Evolutionary conservation across 495 filamentous ascomycete species (phyloP), one percentile per base, ranked within the genome.

Genomic region (Hypomontagnella monticulosa): DNA sequence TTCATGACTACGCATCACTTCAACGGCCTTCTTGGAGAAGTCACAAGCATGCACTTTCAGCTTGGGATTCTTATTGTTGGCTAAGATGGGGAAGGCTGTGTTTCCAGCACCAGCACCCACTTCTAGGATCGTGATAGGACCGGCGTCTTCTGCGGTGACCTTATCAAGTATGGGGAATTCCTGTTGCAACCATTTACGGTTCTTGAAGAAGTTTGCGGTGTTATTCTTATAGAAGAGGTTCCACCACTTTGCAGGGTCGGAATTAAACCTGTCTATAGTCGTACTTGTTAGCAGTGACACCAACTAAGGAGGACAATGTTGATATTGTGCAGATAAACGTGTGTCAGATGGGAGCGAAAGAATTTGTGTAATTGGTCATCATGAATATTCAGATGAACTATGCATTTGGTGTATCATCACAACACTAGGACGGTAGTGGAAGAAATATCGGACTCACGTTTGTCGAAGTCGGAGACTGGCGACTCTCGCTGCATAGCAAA

Each of bases 171-270:
- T 79, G 0, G 95, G 95, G 61, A 98, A 99, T 75, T 99, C 95
- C 75, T 97, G 93, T 40, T 86, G 87, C 34, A 99, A 78, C 95
- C 95, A 99, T 74, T 97, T 97, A 47, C 95, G 88, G 69, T 99
- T 89, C 78, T 99, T 98, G 88, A 99, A 99, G 80, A 99, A 99
- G 73, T 97, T 97, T 53, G 86, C 83, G 4, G 88, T 90, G 78
- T 99, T 97, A 77, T 97, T 93, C 74, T 90, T 89, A 80, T 99
- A 99, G 80, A 99, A 99, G 40, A 87, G 80, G 70, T 98, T 92
- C 94, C 94, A 98, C 91, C 92, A 97, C 75, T 91, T 96, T 8
- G 89, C 92, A 4, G 95, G 95, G 57, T 95, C 86, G 27, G 79
- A 77, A 75, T 97, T 97, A 85, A 97, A 97, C 51, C 91, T 89